Conservation (phyloP, 306 rosid species). For the Albizia julibrissin region DNA sequence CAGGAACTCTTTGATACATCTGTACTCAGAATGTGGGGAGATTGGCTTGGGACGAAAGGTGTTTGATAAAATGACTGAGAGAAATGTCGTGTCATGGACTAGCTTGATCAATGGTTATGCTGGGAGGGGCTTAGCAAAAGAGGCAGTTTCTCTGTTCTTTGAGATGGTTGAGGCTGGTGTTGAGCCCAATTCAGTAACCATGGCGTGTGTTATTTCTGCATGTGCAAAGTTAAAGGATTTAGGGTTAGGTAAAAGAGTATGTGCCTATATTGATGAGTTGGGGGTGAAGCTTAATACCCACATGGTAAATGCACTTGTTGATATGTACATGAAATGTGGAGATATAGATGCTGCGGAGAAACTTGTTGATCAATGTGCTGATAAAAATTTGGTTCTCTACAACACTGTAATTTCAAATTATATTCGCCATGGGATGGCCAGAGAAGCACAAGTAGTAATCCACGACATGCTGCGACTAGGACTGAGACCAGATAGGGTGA, state of each 20-base stretch:
- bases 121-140: conserved; percentile 47
- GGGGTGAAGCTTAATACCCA: conserved; percentile 54
- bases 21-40: conserved; percentile 57
- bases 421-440: conserved; percentile 51
- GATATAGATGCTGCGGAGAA: conserved; percentile 47
- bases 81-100: conserved; percentile 91
- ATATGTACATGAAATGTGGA: conserved; percentile 84
- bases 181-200: conserved; percentile 60
- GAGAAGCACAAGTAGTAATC: conserved; percentile 52
- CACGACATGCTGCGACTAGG: conserved; percentile 55
- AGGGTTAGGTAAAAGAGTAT: conserved; percentile 56
- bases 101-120: conserved; percentile 80
- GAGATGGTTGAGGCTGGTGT: conserved; percentile 63
- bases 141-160: conserved; percentile 69
- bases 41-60: conserved; percentile 57
- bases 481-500: conserved; percentile 61
- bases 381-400: conserved; percentile 70
- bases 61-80: conserved; percentile 69
- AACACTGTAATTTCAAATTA: conserved; percentile 79
- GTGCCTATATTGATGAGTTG: conserved; percentile 46
- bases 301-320: conserved; percentile 71
- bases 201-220: conserved; percentile 77
- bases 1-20: conserved; percentile 65
- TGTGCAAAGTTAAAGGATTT: conserved; percentile 78
- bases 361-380: conserved; percentile 50